Base-by-base conservation (phyloP, 2,329 filamentous ascomycete species). In the Neopestalotiopsis clavispora region DNA sequence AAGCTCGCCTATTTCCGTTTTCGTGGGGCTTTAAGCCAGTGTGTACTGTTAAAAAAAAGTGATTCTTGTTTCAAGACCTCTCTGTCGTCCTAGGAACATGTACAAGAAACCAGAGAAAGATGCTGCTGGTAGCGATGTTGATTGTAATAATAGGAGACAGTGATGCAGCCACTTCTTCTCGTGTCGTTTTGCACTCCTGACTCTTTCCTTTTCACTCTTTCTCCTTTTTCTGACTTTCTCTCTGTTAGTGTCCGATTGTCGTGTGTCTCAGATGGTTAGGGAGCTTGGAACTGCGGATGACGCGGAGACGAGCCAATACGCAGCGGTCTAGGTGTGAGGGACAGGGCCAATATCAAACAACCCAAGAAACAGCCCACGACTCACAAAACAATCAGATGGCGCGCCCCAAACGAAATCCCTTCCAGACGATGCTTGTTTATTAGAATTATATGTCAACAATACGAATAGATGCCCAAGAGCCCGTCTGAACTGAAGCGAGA, bases 221-320 rank as follows among this genome's bases (percentile, higher is more conserved):
- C 30, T 17, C 30, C 14, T 38, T 42, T 62, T 66, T 57, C 56
- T 65, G 34, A 38, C 13, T 65, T 64, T 7, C 14, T n/a, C 45
- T 20, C n/a, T 23, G 3, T 40, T 57, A 56, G 63, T 28, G 23
- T 56, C 62, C 30, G 34, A 20, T 12, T 57, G 63, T 66, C 42
- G 69, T 61, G 45, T 57, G 67, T 70, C 49, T 67, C 67, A 45
- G 66, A 64, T 2, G 52, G 40, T 45, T 59, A 62, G 59, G 67
- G 23, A 69, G 34, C 40, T 59, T 42, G 30, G 66, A 13, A 10
- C 45, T 66, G 64, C 65, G 56, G 65, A 30, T 60, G 56, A 9
- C 52, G 56, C 65, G 65, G 65, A 52, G 45, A 45, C 57, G 65
- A 67, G 52, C 58, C 52, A 49, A 59, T 59, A 38, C 32, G 14